Evolutionary conservation across 345 rosid species (phyloP).

Genomic region (Reutealis trisperma): DNA sequence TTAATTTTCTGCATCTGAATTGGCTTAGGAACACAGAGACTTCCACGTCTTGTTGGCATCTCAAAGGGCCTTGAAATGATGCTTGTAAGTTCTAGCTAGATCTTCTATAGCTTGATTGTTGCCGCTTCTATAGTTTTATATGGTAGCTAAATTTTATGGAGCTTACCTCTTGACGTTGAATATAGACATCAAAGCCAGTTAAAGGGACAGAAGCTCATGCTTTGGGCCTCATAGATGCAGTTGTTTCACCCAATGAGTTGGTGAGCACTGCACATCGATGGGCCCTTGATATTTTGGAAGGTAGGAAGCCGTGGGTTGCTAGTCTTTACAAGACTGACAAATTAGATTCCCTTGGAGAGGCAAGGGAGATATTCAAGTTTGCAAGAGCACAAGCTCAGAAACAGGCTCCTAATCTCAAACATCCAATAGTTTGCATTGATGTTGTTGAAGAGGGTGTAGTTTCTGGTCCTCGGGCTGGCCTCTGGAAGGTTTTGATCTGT

Average conservation of each 20-base stretch:
- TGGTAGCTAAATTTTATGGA: not conserved
- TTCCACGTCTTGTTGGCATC: slow-evolving; percentile 98
- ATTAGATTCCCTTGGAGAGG: slow-evolving; percentile 85
- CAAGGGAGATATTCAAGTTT: slow-evolving; percentile 82
- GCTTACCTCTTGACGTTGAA: slow-evolving; percentile 1
- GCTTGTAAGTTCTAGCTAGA: slow-evolving; percentile 57
- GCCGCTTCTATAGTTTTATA: slow-evolving; percentile 6
- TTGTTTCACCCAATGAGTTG: slow-evolving; percentile 67
- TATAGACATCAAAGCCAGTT: slow-evolving; percentile 79
- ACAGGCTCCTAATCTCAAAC: slow-evolving; percentile 78
- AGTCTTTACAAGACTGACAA: slow-evolving; percentile 78
- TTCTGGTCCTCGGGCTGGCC: slow-evolving; percentile 77
- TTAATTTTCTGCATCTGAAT: slow-evolving; percentile 28
- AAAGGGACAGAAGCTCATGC: slow-evolving; percentile 68
- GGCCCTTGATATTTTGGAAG: slow-evolving; percentile 77
- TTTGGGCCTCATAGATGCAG: slow-evolving; percentile 80
- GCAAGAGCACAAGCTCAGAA: slow-evolving; percentile 69
- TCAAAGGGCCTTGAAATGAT: slow-evolving; percentile 93
- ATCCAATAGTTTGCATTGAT: slow-evolving; percentile 88
- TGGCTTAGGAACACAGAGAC: slow-evolving; percentile 89
- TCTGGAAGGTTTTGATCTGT: slow-evolving; percentile 61
- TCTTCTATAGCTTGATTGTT: slow-evolving; percentile 22
- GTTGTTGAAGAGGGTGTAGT: slow-evolving; percentile 84
- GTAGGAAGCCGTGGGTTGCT: slow-evolving; percentile 81
- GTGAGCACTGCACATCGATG: slow-evolving; percentile 70